Percentiles rank a stretch among this genome's conserved stretches.
phyloP scores from a whole-genome alignment of 2,329 filamentous ascomycete genomes.

The Botrytis fabae region DNA sequence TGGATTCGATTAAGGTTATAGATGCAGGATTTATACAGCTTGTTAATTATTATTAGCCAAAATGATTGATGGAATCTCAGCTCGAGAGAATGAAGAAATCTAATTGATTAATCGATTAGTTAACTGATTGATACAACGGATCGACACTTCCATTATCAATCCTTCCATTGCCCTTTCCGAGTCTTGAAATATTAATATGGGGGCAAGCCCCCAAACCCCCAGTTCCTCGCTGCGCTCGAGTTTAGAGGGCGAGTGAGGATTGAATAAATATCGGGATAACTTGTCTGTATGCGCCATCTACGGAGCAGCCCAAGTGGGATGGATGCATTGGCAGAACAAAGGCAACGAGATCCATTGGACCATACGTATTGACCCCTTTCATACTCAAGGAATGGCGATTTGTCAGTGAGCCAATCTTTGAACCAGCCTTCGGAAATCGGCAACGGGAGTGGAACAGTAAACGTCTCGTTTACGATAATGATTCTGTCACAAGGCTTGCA shows the following conservation, averaged over 20 bases:
- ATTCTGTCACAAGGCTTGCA: background rate
- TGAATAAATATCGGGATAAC: background rate
- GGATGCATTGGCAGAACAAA: background rate
- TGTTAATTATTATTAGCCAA: background rate
- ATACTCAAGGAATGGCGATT: background rate
- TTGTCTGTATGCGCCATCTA: background rate
- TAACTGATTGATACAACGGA: no score
- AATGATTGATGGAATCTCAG: background rate
- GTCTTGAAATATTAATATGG: background rate
- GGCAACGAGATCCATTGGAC: background rate
- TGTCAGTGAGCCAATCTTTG: background rate
- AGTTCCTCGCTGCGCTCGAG: background rate
- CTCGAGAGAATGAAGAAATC: background rate
- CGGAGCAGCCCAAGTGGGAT: background rate
- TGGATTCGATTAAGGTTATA: background rate
- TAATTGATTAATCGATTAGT: background rate
- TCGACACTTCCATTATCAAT: no score
- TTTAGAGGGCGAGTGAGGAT: background rate
- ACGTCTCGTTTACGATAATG: background rate
- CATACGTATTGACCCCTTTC: background rate
- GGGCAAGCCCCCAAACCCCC: background rate
- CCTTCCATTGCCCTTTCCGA: no score
- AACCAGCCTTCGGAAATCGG: background rate
- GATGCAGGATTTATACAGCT: background rate
- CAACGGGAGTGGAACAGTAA: background rate